Evolutionary conservation across 83 land plant genomes (phyloP).

Genomic region (Diphasiastrum complanatum): DNA sequence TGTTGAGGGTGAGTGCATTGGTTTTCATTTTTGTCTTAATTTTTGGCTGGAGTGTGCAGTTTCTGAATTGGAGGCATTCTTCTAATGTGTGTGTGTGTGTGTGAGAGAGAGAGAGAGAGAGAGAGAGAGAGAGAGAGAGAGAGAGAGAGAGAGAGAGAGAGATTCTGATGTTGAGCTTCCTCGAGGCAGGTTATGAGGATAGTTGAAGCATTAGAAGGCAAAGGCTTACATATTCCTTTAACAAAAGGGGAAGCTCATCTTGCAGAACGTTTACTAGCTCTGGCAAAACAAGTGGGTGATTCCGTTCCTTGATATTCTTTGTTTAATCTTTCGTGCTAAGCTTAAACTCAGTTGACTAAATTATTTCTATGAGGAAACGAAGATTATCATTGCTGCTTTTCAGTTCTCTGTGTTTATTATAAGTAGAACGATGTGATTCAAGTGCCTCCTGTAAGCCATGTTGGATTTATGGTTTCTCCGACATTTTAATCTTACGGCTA

Average conservation of each 20-base stretch:
- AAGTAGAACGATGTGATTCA: too few species aligned
- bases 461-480: background rate
- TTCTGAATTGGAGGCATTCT: too few species aligned
- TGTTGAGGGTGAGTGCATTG: slow-evolving; percentile 59
- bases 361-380: too few species aligned
- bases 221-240: slow-evolving; percentile 73
- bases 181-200: slow-evolving; percentile 90
- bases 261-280: slow-evolving; percentile 61
- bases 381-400: too few species aligned
- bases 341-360: background rate
- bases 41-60: background rate
- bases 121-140: too few species aligned
- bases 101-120: too few species aligned
- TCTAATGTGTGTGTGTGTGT: too few species aligned
- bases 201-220: slow-evolving; percentile 82
- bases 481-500: background rate
- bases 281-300: slow-evolving; percentile 58
- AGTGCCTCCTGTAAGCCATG: background rate
- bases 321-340: background rate
- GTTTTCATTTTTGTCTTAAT: background rate
- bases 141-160: too few species aligned
- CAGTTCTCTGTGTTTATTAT: too few species aligned
- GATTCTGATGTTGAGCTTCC: background rate
- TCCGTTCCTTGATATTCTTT: background rate
- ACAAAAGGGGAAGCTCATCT: slow-evolving; percentile 76